A percentile compares a stretch with the other conserved stretches of the same genome.
Conservation (phyloP, 805 yeast species). For the Metschnikowia continentalis region DNA sequence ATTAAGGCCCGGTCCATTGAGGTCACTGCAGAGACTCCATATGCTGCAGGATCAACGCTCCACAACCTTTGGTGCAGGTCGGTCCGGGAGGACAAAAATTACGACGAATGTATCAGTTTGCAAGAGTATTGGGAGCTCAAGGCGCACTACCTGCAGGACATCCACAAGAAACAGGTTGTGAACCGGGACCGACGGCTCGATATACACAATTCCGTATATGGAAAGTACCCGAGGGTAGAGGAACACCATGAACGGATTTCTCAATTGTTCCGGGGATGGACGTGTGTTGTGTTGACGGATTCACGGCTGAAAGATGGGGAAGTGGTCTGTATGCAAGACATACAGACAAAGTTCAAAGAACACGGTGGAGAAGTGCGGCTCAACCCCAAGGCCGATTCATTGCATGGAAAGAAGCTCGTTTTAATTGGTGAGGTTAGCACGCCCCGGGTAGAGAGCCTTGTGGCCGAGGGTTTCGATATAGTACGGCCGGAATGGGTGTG, state of each 20-base stretch:
- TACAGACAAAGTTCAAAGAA: slow-evolving; percentile 36
- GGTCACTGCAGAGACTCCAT: slow-evolving; percentile 40
- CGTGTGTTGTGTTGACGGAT: slow-evolving; percentile 56
- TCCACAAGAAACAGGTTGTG: slow-evolving; percentile 26
- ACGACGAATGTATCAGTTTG: slow-evolving; percentile 51
- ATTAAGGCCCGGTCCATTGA: slow-evolving; percentile 77
- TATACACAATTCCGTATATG: slow-evolving; percentile 14
- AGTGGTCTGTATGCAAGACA: slow-evolving; percentile 28
- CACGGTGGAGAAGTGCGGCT: slow-evolving; percentile 49
- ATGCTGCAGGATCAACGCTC: slow-evolving; percentile 64
- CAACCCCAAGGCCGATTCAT: slow-evolving; percentile 12
- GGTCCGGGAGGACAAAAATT: slow-evolving; percentile 65
- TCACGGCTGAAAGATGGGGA: slow-evolving; percentile 22
- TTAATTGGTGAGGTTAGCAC: slow-evolving; percentile 25
- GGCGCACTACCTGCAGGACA: slow-evolving; percentile 21
- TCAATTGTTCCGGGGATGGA: slow-evolving; percentile 40
- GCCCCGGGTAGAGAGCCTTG: slow-evolving; percentile 26
- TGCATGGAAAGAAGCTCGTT: slow-evolving; percentile 11
- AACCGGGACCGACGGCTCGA: slow-evolving; percentile 24
- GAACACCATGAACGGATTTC: slow-evolving; percentile 12
- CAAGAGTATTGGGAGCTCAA: slow-evolving; percentile 47
- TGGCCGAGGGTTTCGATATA: slow-evolving; percentile 50
- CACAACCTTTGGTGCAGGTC: slow-evolving; percentile 70
- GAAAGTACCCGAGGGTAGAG: slow-evolving; percentile 9
- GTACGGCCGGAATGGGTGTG: slow-evolving; percentile 68